Evolutionary conservation across 2,329 filamentous ascomycete species (phyloP).

Genomic region (Alternaria consortialis): DNA sequence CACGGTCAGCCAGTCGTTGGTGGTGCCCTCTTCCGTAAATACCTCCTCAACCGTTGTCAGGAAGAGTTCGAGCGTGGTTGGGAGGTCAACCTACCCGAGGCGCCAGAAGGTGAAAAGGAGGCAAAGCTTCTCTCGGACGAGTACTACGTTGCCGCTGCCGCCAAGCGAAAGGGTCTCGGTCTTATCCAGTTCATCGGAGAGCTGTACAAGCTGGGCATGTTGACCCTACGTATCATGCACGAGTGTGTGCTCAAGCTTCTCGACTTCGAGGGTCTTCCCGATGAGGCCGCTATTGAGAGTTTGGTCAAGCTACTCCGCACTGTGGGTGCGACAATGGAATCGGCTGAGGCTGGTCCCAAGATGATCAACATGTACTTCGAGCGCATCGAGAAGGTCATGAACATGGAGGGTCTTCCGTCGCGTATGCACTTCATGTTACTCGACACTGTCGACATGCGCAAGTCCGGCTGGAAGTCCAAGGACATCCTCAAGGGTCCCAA

Average conservation of each 20-base stretch:
- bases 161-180: constrained; percentile 96
- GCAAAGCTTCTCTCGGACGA: constrained; percentile 90
- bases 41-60: constrained; percentile 96
- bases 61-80: constrained; percentile 99
- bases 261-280: constrained; percentile 90
- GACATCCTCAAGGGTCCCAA: constrained; percentile 93
- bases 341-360: constrained; percentile 77
- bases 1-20: constrained; percentile 86
- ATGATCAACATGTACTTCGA: constrained; percentile 96
- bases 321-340: constrained; percentile 87
- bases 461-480: constrained; percentile 81
- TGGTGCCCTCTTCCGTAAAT: constrained; percentile 96
- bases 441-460: constrained; percentile 88
- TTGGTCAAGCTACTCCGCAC: constrained; percentile 91
- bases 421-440: constrained; percentile 96
- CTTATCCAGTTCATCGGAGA: constrained; percentile 99
- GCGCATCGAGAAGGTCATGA: constrained; percentile 83
- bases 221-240: constrained; percentile 99
- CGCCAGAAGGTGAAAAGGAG: constrained; percentile 83
- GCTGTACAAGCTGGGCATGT: constrained; percentile 97
- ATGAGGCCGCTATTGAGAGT: constrained; percentile 96
- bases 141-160: constrained; percentile 92
- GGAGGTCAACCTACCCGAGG: constrained; percentile 84
- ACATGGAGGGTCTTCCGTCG: constrained; percentile 78
- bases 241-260: constrained; percentile 97